Evolutionary conservation across 257 asterid species (phyloP).

Genomic region (Nyctanthes arbortristis): DNA sequence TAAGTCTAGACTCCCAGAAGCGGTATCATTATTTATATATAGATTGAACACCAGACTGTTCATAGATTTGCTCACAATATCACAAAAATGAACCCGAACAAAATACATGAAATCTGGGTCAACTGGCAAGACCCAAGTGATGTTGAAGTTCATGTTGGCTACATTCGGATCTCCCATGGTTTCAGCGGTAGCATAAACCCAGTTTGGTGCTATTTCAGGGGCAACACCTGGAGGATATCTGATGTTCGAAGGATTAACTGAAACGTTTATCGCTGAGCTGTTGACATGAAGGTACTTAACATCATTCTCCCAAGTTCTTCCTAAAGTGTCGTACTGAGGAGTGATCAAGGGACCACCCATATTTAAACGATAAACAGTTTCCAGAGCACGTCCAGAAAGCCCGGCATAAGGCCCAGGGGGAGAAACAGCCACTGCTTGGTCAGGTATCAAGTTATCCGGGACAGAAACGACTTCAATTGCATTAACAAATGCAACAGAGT

Average conservation of each 20-base stretch:
- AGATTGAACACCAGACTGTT: conserved; percentile 57
- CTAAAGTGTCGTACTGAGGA: conserved; percentile 67
- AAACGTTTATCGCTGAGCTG: conserved; percentile 55
- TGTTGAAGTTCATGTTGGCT: conserved; percentile 57
- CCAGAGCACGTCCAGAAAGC: conserved; percentile 50
- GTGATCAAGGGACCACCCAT: conserved; percentile 76
- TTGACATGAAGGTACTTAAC: conserved; percentile 66
- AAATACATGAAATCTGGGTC: conserved; percentile 61
- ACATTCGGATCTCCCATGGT: conserved; percentile 72
- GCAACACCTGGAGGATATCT: conserved; percentile 42
- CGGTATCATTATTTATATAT: conserved; percentile 55
- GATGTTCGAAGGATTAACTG: conserved; percentile 51
- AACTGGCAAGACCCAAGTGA: conserved; percentile 70
- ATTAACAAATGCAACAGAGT: conserved; percentile 61
- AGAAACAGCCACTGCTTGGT: conserved; percentile 39
- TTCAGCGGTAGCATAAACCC: conserved; percentile 71
- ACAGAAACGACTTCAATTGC: conserved; percentile 72
- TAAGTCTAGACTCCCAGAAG: conserved; percentile 50
- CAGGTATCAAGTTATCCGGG: conserved; percentile 57
- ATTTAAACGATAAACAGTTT: conserved; percentile 65
- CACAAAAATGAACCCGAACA: conserved; percentile 70
- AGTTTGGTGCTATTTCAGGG: conserved; percentile 66
- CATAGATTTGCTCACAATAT: conserved; percentile 66
- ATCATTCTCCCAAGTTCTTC: conserved; percentile 79
- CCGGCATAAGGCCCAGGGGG: conserved; percentile 44